Conservation (phyloP, 768 basidiomycete species). For the Postia placenta region DNA sequence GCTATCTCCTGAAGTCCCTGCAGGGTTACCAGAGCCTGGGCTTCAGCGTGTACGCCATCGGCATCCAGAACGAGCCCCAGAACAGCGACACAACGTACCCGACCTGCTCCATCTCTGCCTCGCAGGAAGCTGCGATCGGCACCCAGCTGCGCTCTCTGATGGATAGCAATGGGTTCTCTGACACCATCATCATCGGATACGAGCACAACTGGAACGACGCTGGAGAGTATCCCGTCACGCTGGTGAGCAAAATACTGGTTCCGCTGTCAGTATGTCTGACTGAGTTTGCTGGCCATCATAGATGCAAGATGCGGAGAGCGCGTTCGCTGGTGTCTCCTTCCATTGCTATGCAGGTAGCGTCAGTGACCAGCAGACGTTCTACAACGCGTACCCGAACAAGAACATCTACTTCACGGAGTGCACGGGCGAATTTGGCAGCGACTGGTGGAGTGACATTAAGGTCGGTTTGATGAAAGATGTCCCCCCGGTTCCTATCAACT, state of each 20-base stretch:
- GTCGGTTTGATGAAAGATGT: conserved; percentile 27
- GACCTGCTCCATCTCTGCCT: conserved; percentile 49
- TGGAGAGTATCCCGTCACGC: conserved; percentile 53
- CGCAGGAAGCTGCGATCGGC: conserved; percentile 56
- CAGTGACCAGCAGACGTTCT: conserved; percentile 49
- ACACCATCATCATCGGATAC: conserved; percentile 58
- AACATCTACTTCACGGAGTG: conserved; percentile 60
- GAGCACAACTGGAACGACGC: conserved; percentile 77
- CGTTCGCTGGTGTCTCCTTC: conserved; percentile 63
- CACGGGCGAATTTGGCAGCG: conserved; percentile 54
- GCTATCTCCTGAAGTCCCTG: conserved; percentile 66
- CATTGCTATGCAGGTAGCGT: conserved; percentile 65
- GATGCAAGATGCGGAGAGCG: conserved; percentile 50
- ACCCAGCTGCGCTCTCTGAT: conserved; percentile 51
- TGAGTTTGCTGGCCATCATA: conserved; percentile 6
- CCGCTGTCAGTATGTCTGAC: neutral
- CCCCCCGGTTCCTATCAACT: neutral
- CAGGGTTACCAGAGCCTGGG: conserved; percentile 63
- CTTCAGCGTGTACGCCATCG: conserved; percentile 54
- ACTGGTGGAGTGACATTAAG: conserved; percentile 83
- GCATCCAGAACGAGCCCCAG: conserved; percentile 50
- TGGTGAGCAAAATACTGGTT: conserved; percentile 27
- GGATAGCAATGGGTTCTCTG: conserved; percentile 53
- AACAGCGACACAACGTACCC: conserved; percentile 66
- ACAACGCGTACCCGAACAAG: conserved; percentile 51